Evolutionary conservation across 371 early-diverging fungal genomes (phyloP), one percentile per base, ranked within the genome.

Genomic region (Haplosporangium sp.): DNA sequence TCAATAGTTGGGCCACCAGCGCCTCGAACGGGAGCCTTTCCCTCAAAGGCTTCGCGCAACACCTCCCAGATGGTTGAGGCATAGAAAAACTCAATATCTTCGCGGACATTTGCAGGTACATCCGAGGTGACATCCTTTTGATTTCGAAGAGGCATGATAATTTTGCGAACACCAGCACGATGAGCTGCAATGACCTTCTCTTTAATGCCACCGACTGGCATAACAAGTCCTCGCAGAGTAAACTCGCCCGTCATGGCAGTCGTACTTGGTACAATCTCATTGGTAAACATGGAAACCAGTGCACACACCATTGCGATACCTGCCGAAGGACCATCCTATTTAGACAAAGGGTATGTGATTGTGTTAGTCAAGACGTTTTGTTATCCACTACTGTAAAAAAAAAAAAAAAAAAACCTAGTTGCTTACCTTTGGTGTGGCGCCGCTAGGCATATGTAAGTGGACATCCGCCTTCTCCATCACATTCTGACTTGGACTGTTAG

Each of bases 191-290:
- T 88, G 19, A 94, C 89, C 78, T 95, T 95, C 76, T 96, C 95
- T 78, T 94, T 93, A 77, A 96, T 91, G 3, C 95, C 95, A 0
- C 95, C 94, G 2, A 96, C 94, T n/a, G 95, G 95, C 44, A 94
- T 84, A 10, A 96, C 95, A 48, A 90, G 86, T 0, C 97, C 97
- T 4, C 94, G 89, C 13, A 96, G 84, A 0, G 95, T 94, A 27
- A 96, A 89, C 82, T 96, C 97, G 38, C 97, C 97, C 4, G 95
- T 95, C 93, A 95, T 93, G 7, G 93, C 94, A 0, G 89, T 88
- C 3, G 86, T 86, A 3, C 85, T 61, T 8, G 90, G 88, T 0
- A 94, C 91, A 37, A 85, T 81, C 37, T 78, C 85, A 11, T 85
- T 87, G 11, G 90, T 86, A 65, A 94, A 91, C 38, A 95, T 83